phyloP scores from a whole-genome alignment of 768 basidiomycete species.

The Coprinellus aureogranulatus region DNA sequence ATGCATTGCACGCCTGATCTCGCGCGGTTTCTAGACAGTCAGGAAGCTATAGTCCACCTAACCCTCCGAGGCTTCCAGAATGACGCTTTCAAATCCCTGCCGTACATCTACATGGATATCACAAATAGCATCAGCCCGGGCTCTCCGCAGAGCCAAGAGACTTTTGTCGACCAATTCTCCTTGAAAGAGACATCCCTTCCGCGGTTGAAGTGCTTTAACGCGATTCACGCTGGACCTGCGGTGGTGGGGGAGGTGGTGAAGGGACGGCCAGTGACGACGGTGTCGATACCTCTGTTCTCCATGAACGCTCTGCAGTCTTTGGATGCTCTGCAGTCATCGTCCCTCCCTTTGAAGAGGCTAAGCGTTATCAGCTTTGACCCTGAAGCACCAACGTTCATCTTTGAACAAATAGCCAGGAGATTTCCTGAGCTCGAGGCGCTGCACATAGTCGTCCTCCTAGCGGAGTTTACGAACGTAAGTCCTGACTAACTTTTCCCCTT shows the following conservation, averaged over 20 bases:
- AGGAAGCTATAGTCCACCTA: conserved; percentile 48
- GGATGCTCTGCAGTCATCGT: conserved; percentile 39
- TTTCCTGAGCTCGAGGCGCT: conserved; percentile 55
- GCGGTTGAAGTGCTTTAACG: conserved; percentile 47
- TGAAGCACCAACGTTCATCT: conserved; percentile 39
- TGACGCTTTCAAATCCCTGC: conserved; percentile 17
- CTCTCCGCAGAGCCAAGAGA: conserved; percentile 10
- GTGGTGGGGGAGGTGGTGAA: conserved; percentile 45
- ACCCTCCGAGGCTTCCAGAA: conserved; percentile 53
- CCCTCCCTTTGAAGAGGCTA: conserved; percentile 42
- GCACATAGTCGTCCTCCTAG: conserved; percentile 56
- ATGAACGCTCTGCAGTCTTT: conserved; percentile 39
- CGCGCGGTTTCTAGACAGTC: conserved; percentile 50
- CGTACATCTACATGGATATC: conserved; percentile 21
- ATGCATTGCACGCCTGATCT: conserved; percentile 50
- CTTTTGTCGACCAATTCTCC: conserved; percentile 23
- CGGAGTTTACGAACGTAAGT: conserved; percentile 47
- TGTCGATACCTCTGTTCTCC: conserved; percentile 53
- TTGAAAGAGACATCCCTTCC: conserved; percentile 46
- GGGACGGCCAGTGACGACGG: conserved; percentile 47
- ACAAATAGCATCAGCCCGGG: conserved; percentile 13
- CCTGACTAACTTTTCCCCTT: not conserved
- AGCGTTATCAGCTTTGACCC: conserved; percentile 61
- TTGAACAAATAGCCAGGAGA: conserved; percentile 46
- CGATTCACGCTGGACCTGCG: conserved; percentile 48